These are phyloP conservation scores for Kwoniella europaea DNA, from an alignment of 768 basidiomycete genomes.

Conservation along the genomic window DNA sequence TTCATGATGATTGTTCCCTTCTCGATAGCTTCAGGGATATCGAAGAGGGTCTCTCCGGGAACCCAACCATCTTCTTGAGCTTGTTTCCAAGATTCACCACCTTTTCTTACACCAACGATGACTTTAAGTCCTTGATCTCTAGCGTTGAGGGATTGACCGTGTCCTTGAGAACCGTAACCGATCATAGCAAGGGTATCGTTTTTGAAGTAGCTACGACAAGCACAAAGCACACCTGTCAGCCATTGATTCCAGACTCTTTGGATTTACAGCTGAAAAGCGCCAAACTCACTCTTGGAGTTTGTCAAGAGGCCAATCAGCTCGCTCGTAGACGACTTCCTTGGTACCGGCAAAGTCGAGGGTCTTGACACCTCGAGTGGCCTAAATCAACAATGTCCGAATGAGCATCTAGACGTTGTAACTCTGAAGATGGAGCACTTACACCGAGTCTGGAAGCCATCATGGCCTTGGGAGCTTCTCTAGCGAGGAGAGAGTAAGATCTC, in stretches of 20 bases:
- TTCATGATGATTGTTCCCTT: constrained; percentile 99
- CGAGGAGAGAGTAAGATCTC: constrained; percentile 57
- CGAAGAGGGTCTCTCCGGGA: constrained; percentile 95
- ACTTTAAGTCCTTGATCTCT: constrained; percentile 99
- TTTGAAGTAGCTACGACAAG: constrained; percentile 77
- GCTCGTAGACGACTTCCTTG: constrained; percentile 91
- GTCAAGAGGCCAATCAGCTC: constrained; percentile 94
- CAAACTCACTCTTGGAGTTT: constrained; percentile 80
- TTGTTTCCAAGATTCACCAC: constrained; percentile 95
- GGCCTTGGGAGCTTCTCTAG: constrained; percentile 50
- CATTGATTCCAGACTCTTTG: not conserved
- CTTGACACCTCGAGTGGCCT: constrained; percentile 77
- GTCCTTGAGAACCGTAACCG: constrained; percentile 93
- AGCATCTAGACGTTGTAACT: not conserved
- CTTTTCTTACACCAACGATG: constrained; percentile 96
- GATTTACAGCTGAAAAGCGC: not conserved
- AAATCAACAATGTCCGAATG: not conserved
- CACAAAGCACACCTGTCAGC: not conserved
- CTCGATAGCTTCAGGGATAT: constrained; percentile 96
- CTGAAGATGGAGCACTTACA: constrained; percentile 37
- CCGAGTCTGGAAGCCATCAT: constrained; percentile 45
- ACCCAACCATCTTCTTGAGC: constrained; percentile 97
- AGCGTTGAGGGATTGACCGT: constrained; percentile 97
- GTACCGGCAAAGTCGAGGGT: constrained; percentile 96
- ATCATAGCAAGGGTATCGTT: constrained; percentile 99